Evolutionary conservation across 441 rosid species (phyloP).

Genomic region (Corymbia calophylla): DNA sequence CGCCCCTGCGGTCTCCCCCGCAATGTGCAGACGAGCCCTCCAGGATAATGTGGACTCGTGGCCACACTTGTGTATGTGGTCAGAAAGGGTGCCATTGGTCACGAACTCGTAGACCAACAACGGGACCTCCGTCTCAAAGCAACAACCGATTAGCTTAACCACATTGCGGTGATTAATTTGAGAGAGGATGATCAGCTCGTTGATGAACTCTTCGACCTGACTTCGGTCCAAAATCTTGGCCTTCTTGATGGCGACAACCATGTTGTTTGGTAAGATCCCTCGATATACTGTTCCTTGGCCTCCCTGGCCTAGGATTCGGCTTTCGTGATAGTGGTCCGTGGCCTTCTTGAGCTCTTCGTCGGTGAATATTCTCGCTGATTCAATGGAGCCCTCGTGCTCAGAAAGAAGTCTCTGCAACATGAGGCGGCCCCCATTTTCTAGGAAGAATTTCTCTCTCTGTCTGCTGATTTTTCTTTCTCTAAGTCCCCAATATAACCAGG

Average conservation of each 20-base stretch:
- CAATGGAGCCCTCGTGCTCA: no score
- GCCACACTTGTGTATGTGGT: no score
- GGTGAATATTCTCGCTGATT: slow-evolving; percentile 18
- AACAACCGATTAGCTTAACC: slow-evolving; percentile 10
- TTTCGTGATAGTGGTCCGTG: slow-evolving; percentile 23
- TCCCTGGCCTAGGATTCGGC: slow-evolving; percentile 30
- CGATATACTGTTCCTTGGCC: slow-evolving; percentile 30
- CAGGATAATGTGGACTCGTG: no score
- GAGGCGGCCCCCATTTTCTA: slow-evolving; percentile 30
- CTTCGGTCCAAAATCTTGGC: slow-evolving; percentile 2
- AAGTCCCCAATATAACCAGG: slow-evolving; percentile 7
- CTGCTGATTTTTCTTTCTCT: slow-evolving; percentile 6
- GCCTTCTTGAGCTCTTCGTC: slow-evolving; percentile 30
- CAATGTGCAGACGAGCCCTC: no score
- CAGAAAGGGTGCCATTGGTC: no score
- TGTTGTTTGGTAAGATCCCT: slow-evolving; percentile 9
- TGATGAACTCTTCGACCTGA: slow-evolving; percentile 15
- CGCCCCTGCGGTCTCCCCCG: no score
- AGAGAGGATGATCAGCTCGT: slow-evolving; percentile 8
- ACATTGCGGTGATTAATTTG: slow-evolving; percentile 15
- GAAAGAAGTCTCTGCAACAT: slow-evolving; percentile 20
- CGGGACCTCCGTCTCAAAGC: slow-evolving; percentile 14
- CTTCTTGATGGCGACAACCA: slow-evolving; percentile 24
- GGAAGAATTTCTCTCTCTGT: slow-evolving; percentile 11
- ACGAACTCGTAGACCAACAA: slow-evolving; percentile 10